Percentiles rank a stretch among this genome's conserved stretches.
Evolutionary conservation across 2,329 filamentous ascomycete genomes (phyloP).

Genomic region (Eurotiales sp.): DNA sequence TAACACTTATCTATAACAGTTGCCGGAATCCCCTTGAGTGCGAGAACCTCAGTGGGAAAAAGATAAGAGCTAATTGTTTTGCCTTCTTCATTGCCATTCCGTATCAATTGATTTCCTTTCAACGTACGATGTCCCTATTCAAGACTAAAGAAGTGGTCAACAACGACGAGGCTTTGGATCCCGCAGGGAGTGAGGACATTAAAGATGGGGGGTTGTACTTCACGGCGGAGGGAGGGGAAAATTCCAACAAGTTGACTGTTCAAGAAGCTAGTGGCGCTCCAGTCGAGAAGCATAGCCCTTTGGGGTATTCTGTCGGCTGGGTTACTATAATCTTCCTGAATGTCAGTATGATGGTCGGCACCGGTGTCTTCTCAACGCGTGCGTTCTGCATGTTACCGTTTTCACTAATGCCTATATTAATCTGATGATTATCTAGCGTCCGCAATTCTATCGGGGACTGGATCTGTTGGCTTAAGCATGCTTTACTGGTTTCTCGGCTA

Average conservation of each 20-base stretch:
- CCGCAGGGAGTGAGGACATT: neutral
- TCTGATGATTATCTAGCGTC: conserved; percentile 41
- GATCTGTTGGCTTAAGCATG: conserved; percentile 59
- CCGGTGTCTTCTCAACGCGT: conserved; percentile 64
- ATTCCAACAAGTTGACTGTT: neutral
- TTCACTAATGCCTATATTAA: neutral
- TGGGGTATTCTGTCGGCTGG: conserved; percentile 58
- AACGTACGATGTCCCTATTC: neutral
- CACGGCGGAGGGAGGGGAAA: neutral
- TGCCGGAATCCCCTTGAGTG: neutral
- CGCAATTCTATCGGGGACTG: conserved; percentile 54
- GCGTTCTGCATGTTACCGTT: conserved; percentile 25
- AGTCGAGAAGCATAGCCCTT: conserved; percentile 55
- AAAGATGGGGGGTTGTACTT: neutral
- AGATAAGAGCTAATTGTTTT: neutral
- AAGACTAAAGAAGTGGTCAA: neutral
- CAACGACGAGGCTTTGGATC: neutral
- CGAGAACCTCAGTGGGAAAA: neutral
- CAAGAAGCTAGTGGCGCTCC: conserved; percentile 61
- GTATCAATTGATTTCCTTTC: neutral
- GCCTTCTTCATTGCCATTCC: neutral
- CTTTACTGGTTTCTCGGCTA: conserved; percentile 65
- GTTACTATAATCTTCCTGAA: conserved; percentile 59
- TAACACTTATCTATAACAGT: neutral
- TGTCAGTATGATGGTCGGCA: conserved; percentile 61